Evolutionary conservation across 805 yeast species (phyloP).

Genomic region (Candida ortonii): DNA sequence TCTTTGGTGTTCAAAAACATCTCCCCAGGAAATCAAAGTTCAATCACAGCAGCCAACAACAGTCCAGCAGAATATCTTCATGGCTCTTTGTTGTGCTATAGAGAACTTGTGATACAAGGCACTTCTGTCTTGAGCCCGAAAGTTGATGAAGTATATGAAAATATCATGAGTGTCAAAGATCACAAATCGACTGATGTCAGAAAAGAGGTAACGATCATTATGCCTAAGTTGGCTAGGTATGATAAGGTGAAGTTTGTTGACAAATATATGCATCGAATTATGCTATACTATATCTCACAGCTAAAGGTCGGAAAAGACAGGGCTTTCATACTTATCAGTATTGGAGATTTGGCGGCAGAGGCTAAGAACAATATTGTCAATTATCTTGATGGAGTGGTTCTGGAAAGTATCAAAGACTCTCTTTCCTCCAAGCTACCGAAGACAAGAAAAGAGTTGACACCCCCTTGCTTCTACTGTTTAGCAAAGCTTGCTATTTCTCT

Average conservation of each 20-base stretch:
- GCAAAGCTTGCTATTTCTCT: slow-evolving; percentile 84
- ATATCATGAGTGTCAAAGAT: slow-evolving; percentile 69
- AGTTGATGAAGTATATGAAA: slow-evolving; percentile 75
- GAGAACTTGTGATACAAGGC: slow-evolving; percentile 70
- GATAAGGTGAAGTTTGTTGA: slow-evolving; percentile 74
- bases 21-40: slow-evolving; percentile 8
- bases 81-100: slow-evolving; percentile 77
- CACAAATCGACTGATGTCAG: slow-evolving; percentile 74
- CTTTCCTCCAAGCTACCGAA: slow-evolving; percentile 58
- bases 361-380: slow-evolving; percentile 84
- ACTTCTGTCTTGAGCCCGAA: slow-evolving; percentile 70
- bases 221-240: slow-evolving; percentile 80
- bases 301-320: slow-evolving; percentile 71
- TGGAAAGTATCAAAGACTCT: slow-evolving; percentile 80
- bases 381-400: slow-evolving; percentile 83
- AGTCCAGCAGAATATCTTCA: slow-evolving; percentile 69
- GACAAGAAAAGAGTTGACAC: slow-evolving; percentile 69
- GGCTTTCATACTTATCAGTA: slow-evolving; percentile 69
- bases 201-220: slow-evolving; percentile 76
- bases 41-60: slow-evolving; percentile 12
- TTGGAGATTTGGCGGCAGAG: slow-evolving; percentile 79
- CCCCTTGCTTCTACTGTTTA: slow-evolving; percentile 84
- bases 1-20: slow-evolving; percentile 26
- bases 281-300: slow-evolving; percentile 73
- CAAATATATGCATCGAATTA: slow-evolving; percentile 74